Evolutionary conservation across 192 early-diverging fungal species (phyloP).

Genomic region (Dimargaris verticillata): DNA sequence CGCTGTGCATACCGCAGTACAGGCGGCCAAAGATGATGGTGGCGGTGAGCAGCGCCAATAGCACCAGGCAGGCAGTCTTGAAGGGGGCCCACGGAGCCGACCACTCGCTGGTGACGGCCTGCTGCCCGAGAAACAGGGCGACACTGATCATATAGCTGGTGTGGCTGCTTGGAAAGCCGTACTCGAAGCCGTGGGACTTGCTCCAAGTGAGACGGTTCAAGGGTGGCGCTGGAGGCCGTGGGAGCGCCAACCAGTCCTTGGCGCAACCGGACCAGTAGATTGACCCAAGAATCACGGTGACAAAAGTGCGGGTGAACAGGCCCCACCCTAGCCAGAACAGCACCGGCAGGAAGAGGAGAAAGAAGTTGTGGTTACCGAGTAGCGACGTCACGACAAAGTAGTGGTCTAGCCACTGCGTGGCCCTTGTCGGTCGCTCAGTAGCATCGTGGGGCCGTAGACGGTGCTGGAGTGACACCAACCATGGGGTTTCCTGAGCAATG

Average conservation of each 20-base stretch:
- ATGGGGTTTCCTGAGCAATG: too few species aligned
- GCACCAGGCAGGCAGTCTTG: constrained; percentile 19
- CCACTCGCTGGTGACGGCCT: constrained; percentile 17
- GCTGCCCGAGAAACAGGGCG: constrained; percentile 30
- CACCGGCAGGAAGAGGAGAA: constrained; percentile 61
- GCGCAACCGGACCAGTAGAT: constrained; percentile 25
- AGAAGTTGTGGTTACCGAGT: constrained; percentile 79
- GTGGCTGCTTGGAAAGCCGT: constrained; percentile 85
- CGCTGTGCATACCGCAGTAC: constrained; percentile 78
- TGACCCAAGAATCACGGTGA: constrained; percentile 26
- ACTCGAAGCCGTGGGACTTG: constrained; percentile 54
- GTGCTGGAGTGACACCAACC: too few species aligned
- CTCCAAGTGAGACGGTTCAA: constrained; percentile 54
- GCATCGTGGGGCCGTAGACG: too few species aligned
- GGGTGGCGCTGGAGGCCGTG: constrained; percentile 66
- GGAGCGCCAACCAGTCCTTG: constrained; percentile 73
- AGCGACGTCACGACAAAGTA: constrained; percentile 53
- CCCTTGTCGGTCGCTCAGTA: too few species aligned
- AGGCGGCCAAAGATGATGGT: constrained; percentile 58
- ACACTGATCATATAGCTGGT: constrained; percentile 69
- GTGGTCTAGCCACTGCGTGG: constrained; percentile 24
- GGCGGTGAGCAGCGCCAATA: constrained; percentile 31
- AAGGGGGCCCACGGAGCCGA: constrained; percentile 12
- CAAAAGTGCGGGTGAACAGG: constrained; percentile 33
- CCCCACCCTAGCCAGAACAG: constrained; percentile 65